Evolutionary conservation across 768 basidiomycete species (phyloP).

Genomic region (Tubosaeta brunneosetosa): DNA sequence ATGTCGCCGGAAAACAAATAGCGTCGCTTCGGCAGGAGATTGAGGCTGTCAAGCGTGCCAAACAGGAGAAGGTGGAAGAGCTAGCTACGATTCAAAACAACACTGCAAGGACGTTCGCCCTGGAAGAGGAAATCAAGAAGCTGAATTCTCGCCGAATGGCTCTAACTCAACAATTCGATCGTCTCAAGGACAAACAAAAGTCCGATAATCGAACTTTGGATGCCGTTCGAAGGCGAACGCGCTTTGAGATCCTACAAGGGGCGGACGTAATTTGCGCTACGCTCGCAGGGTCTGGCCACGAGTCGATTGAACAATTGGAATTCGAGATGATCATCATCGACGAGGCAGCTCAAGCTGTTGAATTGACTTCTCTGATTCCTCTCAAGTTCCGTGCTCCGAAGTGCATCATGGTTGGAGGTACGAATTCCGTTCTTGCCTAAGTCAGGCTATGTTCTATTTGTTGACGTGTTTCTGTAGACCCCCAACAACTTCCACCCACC

Average conservation of each 20-base stretch:
- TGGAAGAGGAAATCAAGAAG: slow-evolving; percentile 69
- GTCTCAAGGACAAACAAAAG: slow-evolving; percentile 76
- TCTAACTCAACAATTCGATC: slow-evolving; percentile 68
- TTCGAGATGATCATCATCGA: slow-evolving; percentile 98
- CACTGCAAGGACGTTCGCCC: slow-evolving; percentile 41
- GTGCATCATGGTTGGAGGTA: slow-evolving; percentile 92
- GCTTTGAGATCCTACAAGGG: slow-evolving; percentile 71
- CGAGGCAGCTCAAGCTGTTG: slow-evolving; percentile 96
- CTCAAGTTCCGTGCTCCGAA: slow-evolving; percentile 79
- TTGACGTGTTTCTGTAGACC: slow-evolving; percentile 42
- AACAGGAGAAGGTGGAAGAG: slow-evolving; percentile 59
- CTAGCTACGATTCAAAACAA: slow-evolving; percentile 54
- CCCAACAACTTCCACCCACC: slow-evolving; percentile 95
- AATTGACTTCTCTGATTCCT: slow-evolving; percentile 92
- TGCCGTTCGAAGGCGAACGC: slow-evolving; percentile 67
- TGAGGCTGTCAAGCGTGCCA: slow-evolving; percentile 57
- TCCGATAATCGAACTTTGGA: slow-evolving; percentile 80
- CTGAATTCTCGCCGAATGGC: slow-evolving; percentile 62
- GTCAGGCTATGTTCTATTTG: background rate
- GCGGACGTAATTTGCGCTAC: slow-evolving; percentile 95
- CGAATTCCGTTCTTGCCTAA: slow-evolving; percentile 1
- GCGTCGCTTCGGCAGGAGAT: slow-evolving; percentile 59
- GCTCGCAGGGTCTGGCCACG: slow-evolving; percentile 90
- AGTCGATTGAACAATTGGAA: slow-evolving; percentile 72
- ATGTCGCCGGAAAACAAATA: slow-evolving; percentile 57